Conservation (phyloP, 306 rosid genomes). For the Vachellia pachyceras region DNA sequence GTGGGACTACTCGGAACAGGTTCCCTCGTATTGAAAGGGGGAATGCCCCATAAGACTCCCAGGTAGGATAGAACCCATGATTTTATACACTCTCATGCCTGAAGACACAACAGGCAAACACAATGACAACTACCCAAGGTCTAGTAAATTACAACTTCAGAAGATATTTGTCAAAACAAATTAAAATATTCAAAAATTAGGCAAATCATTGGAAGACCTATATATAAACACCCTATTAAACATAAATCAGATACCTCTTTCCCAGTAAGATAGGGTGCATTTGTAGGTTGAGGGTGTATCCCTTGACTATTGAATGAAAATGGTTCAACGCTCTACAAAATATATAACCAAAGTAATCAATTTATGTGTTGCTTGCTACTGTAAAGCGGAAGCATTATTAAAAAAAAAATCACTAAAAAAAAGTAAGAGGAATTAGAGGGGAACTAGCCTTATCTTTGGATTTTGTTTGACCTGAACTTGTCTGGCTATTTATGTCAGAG, state of each 20-base stretch:
- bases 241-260: constrained; percentile 69
- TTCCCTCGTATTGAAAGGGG: constrained; percentile 11
- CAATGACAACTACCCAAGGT: neutral
- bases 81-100: neutral
- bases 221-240: constrained; percentile 5
- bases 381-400: constrained; percentile 15
- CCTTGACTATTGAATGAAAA: constrained; percentile 82
- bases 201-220: constrained; percentile 8
- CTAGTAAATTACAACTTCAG: neutral
- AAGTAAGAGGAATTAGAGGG: constrained; percentile 17
- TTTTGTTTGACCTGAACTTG: constrained; percentile 69
- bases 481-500: constrained; percentile 55
- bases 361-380: constrained; percentile 10
- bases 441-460: constrained; percentile 83
- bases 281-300: constrained; percentile 83
- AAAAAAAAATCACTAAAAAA: neutral
- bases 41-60: neutral
- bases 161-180: constrained; percentile 10
- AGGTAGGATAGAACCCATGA: neutral
- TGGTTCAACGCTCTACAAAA: constrained; percentile 65
- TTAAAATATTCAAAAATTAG: neutral
- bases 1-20: neutral
- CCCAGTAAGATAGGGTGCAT: constrained; percentile 65
- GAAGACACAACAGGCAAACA: neutral
- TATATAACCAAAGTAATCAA: constrained; percentile 20